These are phyloP conservation scores for Pseudogymnoascus sp. DNA, from an alignment of 2,329 filamentous ascomycete species.

Conservation along the genomic window DNA sequence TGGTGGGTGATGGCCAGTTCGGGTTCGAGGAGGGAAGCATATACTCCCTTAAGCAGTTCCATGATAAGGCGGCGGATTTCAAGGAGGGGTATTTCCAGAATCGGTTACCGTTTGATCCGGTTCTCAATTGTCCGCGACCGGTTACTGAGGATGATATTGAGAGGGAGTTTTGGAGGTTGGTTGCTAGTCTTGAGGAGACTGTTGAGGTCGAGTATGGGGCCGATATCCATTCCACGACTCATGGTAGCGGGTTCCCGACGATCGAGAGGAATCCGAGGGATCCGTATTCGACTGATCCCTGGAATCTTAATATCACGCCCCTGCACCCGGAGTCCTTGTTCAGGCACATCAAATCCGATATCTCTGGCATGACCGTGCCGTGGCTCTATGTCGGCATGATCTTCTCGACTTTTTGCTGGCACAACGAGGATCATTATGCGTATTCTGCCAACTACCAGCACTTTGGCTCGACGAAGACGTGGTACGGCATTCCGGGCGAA, in stretches of 20 bases:
- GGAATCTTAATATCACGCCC: constrained; percentile 92
- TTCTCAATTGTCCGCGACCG: constrained; percentile 69
- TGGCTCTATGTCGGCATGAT: constrained; percentile 99
- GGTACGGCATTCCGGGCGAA: constrained; percentile 94
- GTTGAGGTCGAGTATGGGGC: constrained; percentile 98
- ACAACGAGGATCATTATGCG: constrained; percentile 96
- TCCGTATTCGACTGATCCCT: constrained; percentile 79
- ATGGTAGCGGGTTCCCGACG: constrained; percentile 93
- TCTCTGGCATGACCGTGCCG: constrained; percentile 97
- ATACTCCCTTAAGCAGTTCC: constrained; percentile 92
- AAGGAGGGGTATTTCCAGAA: constrained; percentile 89
- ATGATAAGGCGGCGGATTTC: constrained; percentile 91
- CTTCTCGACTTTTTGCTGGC: constrained; percentile 99
- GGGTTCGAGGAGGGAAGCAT: constrained; percentile 95
- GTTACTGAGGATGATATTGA: constrained; percentile 95
- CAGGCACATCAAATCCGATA: constrained; percentile 94
- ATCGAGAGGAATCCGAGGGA: constrained; percentile 84
- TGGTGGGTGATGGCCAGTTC: constrained; percentile 93
- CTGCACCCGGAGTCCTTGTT: constrained; percentile 89
- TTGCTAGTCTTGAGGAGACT: constrained; percentile 87
- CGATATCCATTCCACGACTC: constrained; percentile 95
- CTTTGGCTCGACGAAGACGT: constrained; percentile 95
- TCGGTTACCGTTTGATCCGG: constrained; percentile 80
- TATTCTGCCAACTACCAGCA: constrained; percentile 99
- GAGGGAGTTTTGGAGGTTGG: constrained; percentile 91